A percentile compares a stretch with the other conserved stretches of the same genome.
phyloP scores from a whole-genome alignment of 192 early-diverging fungal species.

The Entomortierella chlamydospora region DNA sequence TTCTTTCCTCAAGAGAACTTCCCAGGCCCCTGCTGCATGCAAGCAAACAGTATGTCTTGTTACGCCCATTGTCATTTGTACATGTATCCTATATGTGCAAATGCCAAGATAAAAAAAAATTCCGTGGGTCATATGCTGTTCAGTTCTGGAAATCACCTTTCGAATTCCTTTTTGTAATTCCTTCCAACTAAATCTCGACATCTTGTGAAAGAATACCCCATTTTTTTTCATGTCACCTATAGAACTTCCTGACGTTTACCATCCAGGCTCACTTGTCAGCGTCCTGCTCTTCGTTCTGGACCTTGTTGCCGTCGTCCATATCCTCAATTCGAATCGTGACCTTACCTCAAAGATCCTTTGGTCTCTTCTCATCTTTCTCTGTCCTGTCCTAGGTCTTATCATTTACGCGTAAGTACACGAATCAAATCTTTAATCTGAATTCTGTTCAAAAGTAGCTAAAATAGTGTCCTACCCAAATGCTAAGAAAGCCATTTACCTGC shows the following conservation, averaged over 20 bases:
- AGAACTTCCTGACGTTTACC: slow-evolving; percentile 17
- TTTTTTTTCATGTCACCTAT: slow-evolving; percentile 23
- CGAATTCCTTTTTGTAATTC: no score
- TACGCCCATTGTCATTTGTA: no score
- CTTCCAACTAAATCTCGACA: no score
- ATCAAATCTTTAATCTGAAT: not conserved
- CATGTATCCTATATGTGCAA: no score
- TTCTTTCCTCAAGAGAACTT: no score
- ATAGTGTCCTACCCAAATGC: not conserved
- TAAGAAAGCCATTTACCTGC: not conserved
- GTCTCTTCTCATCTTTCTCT: slow-evolving; percentile 50
- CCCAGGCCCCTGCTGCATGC: no score
- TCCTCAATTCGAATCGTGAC: slow-evolving; percentile 30
- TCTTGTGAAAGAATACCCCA: no score
- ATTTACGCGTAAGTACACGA: slow-evolving; percentile 48
- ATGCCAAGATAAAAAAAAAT: no score
- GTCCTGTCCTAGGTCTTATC: slow-evolving; percentile 34
- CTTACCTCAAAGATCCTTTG: slow-evolving; percentile 39
- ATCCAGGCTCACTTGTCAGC: slow-evolving; percentile 35
- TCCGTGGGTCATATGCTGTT: no score
- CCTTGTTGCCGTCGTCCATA: slow-evolving; percentile 36
- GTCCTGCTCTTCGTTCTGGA: slow-evolving; percentile 36
- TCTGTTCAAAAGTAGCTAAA: not conserved
- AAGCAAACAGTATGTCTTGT: no score
- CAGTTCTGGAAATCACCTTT: no score